Percentiles rank a stretch among this genome's conserved stretches.
Evolutionary conservation across 768 basidiomycete species (phyloP).

Genomic region (Termitomyces sp.): DNA sequence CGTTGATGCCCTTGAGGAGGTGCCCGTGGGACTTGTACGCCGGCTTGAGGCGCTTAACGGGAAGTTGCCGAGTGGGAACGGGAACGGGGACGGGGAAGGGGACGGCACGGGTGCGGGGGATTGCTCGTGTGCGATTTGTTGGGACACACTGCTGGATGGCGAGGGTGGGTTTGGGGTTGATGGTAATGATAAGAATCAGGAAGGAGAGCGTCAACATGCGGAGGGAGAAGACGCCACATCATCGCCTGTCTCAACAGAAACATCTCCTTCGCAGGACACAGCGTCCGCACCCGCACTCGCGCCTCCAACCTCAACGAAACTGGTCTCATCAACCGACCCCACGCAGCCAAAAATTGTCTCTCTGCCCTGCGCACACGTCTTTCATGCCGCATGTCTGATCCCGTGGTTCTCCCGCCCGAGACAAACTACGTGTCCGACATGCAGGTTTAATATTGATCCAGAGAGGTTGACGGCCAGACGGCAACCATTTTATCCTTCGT

Average conservation of each 20-base stretch:
- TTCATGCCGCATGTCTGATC: conserved; percentile 70
- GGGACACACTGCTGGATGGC: conserved; percentile 57
- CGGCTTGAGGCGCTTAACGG: conserved; percentile 51
- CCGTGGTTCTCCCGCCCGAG: conserved; percentile 80
- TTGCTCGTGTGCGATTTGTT: conserved; percentile 67
- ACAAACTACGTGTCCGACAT: conserved; percentile 80
- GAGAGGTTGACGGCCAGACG: conserved; percentile 52
- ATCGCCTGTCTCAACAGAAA: background rate
- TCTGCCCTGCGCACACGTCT: conserved; percentile 77
- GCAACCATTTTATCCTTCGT: background rate
- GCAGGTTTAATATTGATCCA: conserved; percentile 79
- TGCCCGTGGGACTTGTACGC: conserved; percentile 60
- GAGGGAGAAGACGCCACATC: background rate
- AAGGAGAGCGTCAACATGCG: no score
- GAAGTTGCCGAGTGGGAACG: conserved; percentile 24
- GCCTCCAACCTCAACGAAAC: conserved; percentile 7
- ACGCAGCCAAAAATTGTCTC: conserved; percentile 46
- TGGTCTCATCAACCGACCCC: conserved; percentile 6
- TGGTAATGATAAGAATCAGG: background rate
- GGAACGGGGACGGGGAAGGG: conserved; percentile 19
- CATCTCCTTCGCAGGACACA: background rate
- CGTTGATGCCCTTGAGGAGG: conserved; percentile 57
- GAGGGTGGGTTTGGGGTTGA: conserved; percentile 26
- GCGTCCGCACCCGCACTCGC: background rate
- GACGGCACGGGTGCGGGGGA: conserved; percentile 27